These are phyloP conservation scores for Neurospora sp. DNA, from an alignment of 495 filamentous ascomycete genomes.

Conservation along the genomic window DNA sequence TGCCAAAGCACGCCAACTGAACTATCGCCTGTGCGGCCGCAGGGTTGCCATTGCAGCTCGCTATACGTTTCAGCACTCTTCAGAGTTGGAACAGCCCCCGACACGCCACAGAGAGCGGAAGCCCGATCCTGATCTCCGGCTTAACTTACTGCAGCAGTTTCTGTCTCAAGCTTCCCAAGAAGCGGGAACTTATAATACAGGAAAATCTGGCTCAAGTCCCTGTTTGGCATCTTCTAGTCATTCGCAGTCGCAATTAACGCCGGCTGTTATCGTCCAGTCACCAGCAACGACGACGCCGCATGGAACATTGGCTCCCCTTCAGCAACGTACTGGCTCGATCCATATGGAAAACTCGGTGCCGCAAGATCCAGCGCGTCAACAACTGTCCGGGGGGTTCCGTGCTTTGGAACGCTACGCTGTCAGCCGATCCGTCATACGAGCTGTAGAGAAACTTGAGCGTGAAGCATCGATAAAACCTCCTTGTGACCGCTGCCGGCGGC, in stretches of 20 bases:
- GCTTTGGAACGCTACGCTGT: not conserved
- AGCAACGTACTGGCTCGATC: not conserved
- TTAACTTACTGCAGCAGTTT: slow-evolving; percentile 35
- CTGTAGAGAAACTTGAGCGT: slow-evolving; percentile 63
- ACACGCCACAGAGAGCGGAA: slow-evolving; percentile 6
- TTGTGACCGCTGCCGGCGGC: slow-evolving; percentile 71
- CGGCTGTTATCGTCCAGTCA: not conserved
- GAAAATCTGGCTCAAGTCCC: not conserved
- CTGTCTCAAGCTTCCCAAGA: slow-evolving; percentile 9
- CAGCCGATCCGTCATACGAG: slow-evolving; percentile 56
- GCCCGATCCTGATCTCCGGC: slow-evolving; percentile 27
- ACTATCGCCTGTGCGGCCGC: slow-evolving; percentile 68
- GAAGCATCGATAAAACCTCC: slow-evolving; percentile 67
- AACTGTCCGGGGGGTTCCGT: not conserved
- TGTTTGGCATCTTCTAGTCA: not conserved
- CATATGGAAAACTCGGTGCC: slow-evolving; percentile 12
- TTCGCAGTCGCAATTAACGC: not conserved
- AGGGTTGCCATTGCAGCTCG: slow-evolving; percentile 50
- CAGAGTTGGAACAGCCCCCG: not conserved
- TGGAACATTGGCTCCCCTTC: not conserved
- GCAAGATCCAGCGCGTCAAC: slow-evolving; percentile 9
- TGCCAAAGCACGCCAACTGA: slow-evolving; percentile 68
- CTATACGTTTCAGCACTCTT: slow-evolving; percentile 5
- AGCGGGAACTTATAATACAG: not conserved
- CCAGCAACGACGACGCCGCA: slow-evolving; percentile 1